phyloP scores from a whole-genome alignment of 2,329 filamentous ascomycete species.

The Ophiostoma angusticollis region DNA sequence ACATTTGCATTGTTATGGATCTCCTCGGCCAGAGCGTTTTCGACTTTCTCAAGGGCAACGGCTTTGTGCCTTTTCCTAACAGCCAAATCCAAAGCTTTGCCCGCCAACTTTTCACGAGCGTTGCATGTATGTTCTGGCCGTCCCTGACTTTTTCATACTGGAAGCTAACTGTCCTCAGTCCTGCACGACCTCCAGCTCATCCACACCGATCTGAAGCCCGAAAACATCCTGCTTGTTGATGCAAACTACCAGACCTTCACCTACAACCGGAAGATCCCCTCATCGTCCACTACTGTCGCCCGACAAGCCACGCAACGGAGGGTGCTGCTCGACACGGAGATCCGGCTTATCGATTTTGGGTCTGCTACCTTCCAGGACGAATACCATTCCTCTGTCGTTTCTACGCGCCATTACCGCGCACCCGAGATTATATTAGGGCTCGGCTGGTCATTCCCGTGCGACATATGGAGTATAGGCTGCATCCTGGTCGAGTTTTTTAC shows the following conservation, averaged over 20 bases:
- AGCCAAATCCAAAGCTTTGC: conserved; percentile 98
- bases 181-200: conserved; percentile 95
- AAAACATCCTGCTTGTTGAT: conserved; percentile 56
- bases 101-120: conserved; percentile 90
- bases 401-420: conserved; percentile 55
- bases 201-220: conserved; percentile 68
- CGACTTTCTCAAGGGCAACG: conserved; percentile 91
- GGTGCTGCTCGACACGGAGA: conserved; percentile 56
- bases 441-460: conserved; percentile 59
- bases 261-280: conserved; percentile 57
- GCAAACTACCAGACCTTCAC: conserved; percentile 57
- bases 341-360: conserved; percentile 58
- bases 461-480: conserved; percentile 64
- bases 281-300: conserved; percentile 46
- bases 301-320: conserved; percentile 50
- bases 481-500: conserved; percentile 62
- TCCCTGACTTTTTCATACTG: background rate
- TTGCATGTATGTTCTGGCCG: conserved; percentile 66
- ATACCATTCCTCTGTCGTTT: conserved; percentile 60
- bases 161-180: conserved; percentile 37
- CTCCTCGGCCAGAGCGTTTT: conserved; percentile 90
- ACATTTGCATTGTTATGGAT: conserved; percentile 78
- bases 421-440: conserved; percentile 59
- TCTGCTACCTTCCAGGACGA: conserved; percentile 62
- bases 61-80: conserved; percentile 93